Base-by-base conservation (phyloP, 352 stramenopile species). In the Pythium aristosporum region DNA sequence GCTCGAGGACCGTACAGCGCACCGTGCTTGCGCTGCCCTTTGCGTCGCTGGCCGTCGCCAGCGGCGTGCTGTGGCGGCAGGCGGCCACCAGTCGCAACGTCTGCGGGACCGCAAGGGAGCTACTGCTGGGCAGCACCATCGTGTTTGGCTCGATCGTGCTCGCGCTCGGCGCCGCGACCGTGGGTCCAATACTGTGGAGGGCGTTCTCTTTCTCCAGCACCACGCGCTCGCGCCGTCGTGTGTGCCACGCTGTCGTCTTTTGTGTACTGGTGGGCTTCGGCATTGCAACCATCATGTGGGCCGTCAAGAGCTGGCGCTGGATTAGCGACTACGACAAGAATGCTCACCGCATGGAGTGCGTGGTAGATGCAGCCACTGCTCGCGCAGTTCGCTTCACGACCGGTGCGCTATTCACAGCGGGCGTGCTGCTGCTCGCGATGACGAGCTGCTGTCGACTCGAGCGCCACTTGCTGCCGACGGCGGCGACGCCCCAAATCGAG, bases 381-480 rank as follows among this genome's bases (percentile, higher is more conserved):
- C 46, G 66, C 6, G 34, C 20, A 11, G 61, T 68, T 21, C 49
- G 69, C 36, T 37, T 63, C 20, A 53, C 71, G 54, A 68, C 76
- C 9, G 68, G 42, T 1, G 57, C 77, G 55, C 56, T 87, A 36
- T 60, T 85, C 32, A 57, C 69, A 5, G 51, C 79, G 16, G 76
- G 74, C 37, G 59, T 52, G 32, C 44, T 74, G 32, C 43, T 89
- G 11, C 46, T 89, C 7, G 61, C 71, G 2, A 69, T 72, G 10
- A 87, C 78, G 28, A 64, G 74, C 30, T 89, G 80, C 65, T 89
- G 80, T 52, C 77, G 80, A 10, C 54, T 85, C 16, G 80, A 89
- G 54, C 69, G 76, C 56, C 77, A 87, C 18, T 70, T 89, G 42
- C 52, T 87, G 18, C 61, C 67, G 1, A 63, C 67, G 6, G 63